Percentiles rank a stretch among this genome's conserved stretches.
These are phyloP conservation scores for Grosmannia serpens DNA, from an alignment of 2,329 filamentous ascomycete species.

Conservation along the genomic window DNA sequence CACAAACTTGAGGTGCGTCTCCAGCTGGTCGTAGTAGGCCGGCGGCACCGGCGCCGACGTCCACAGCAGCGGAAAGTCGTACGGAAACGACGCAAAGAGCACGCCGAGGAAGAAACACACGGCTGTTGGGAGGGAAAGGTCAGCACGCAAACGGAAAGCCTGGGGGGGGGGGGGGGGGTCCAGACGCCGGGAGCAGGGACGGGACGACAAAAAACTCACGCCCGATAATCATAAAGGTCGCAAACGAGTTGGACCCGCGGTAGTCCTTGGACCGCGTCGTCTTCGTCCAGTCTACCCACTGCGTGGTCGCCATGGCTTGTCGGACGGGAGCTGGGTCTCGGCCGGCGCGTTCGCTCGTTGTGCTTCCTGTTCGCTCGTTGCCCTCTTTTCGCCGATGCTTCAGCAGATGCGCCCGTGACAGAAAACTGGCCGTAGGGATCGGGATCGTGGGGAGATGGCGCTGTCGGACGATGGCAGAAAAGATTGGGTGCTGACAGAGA, in stretches of 20 bases:
- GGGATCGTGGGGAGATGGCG: too few relatives aligned
- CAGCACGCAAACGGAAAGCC: neutral
- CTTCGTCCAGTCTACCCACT: slow-evolving; percentile 43
- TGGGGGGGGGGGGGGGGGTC: slow-evolving; percentile 2
- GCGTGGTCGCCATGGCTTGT: neutral
- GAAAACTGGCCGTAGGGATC: too few relatives aligned
- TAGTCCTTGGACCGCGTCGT: slow-evolving; percentile 46
- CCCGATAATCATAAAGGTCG: slow-evolving; percentile 92
- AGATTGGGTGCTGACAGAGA: neutral
- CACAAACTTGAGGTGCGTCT: slow-evolving; percentile 81
- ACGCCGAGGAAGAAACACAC: slow-evolving; percentile 97
- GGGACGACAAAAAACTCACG: slow-evolving; percentile 47
- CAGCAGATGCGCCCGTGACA: too few relatives aligned
- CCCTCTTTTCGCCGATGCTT: too few relatives aligned
- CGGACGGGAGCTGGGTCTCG: slow-evolving; percentile 10
- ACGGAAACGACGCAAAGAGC: slow-evolving; percentile 91
- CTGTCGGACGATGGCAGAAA: too few relatives aligned
- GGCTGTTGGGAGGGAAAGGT: slow-evolving; percentile 33
- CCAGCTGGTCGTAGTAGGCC: slow-evolving; percentile 71
- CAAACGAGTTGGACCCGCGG: slow-evolving; percentile 61
- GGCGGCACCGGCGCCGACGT: slow-evolving; percentile 52
- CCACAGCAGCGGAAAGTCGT: slow-evolving; percentile 87
- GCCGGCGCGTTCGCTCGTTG: too few relatives aligned
- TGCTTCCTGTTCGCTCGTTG: too few relatives aligned
- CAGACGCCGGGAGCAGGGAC: slow-evolving; percentile 8